Conservation (phyloP, 106 monocot species). For the Dendrobium huoshanense region DNA sequence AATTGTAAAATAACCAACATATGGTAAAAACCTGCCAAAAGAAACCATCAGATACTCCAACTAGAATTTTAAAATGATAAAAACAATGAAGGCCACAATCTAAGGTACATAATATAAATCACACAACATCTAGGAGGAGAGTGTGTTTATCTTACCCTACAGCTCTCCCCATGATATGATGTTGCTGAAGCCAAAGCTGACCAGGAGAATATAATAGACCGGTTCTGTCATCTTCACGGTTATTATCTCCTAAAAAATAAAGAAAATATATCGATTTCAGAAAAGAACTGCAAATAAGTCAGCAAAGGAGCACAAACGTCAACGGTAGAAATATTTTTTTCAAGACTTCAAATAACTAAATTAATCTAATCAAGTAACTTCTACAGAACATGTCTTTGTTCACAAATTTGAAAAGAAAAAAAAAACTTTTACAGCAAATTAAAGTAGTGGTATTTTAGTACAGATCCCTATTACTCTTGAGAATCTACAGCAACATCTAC, state of each 20-base stretch:
- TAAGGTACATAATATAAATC: background rate
- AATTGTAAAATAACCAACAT: slow-evolving; percentile 59
- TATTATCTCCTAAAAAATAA: slow-evolving; percentile 50
- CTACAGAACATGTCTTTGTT: background rate
- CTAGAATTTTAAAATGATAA: background rate
- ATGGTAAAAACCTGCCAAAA: slow-evolving; percentile 42
- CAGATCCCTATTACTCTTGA: no score
- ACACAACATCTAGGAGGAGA: background rate
- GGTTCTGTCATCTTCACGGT: slow-evolving; percentile 32
- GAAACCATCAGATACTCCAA: background rate
- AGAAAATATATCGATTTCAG: background rate
- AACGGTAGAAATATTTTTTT: background rate
- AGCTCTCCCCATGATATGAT: slow-evolving; percentile 53
- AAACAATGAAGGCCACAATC: background rate
- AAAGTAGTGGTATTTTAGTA: background rate
- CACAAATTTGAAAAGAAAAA: background rate
- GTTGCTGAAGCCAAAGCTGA: slow-evolving; percentile 49
- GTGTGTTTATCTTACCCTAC: slow-evolving; percentile 29
- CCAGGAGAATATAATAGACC: slow-evolving; percentile 39
- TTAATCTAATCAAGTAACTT: background rate
- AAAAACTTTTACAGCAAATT: background rate
- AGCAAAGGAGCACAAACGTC: background rate
- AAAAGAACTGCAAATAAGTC: background rate
- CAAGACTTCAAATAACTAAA: background rate
- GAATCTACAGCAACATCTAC: background rate